A percentile compares a stretch with the other conserved stretches of the same genome.
phyloP scores from a whole-genome alignment of 2,329 filamentous ascomycete genomes.

The Pezicula neosporulosa region DNA sequence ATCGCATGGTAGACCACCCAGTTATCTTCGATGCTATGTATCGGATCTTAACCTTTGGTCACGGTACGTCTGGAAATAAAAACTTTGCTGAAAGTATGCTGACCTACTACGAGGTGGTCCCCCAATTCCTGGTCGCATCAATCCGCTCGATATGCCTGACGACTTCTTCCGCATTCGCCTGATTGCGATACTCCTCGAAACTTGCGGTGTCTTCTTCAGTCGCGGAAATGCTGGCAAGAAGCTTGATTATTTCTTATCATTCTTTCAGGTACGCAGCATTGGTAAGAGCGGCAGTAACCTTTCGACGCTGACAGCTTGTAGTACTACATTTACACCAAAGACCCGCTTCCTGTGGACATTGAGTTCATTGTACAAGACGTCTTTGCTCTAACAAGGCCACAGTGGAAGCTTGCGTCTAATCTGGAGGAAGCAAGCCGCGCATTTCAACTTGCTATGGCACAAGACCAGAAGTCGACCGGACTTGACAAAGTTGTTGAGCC shows the following conservation, averaged over 20 bases:
- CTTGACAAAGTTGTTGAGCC: constrained; percentile 65
- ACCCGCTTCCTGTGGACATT: constrained; percentile 89
- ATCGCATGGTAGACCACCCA: constrained; percentile 91
- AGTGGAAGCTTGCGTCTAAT: constrained; percentile 84
- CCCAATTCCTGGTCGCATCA: constrained; percentile 73
- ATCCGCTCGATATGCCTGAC: constrained; percentile 80
- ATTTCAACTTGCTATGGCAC: constrained; percentile 83
- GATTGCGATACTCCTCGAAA: constrained; percentile 85
- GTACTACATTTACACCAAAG: constrained; percentile 93
- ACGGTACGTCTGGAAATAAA: constrained; percentile 44
- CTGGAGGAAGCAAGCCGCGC: constrained; percentile 78
- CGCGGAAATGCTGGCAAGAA: constrained; percentile 93
- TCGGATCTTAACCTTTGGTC: constrained; percentile 89
- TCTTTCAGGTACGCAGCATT: constrained; percentile 65
- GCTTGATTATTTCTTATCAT: constrained; percentile 93
- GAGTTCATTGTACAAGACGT: constrained; percentile 96
- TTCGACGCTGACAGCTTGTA: constrained; percentile 32
- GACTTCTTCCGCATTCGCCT: constrained; percentile 96
- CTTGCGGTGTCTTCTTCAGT: constrained; percentile 94
- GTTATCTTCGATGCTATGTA: constrained; percentile 96
- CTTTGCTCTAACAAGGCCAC: constrained; percentile 77
- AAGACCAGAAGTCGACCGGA: constrained; percentile 81
- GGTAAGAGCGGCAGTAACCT: constrained; percentile 4
- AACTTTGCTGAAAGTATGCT: constrained; percentile 23
- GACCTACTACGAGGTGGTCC: constrained; percentile 58